Conservation (phyloP, 1,284 basidiomycete genomes). For the Trichosporon coremiiforme region DNA sequence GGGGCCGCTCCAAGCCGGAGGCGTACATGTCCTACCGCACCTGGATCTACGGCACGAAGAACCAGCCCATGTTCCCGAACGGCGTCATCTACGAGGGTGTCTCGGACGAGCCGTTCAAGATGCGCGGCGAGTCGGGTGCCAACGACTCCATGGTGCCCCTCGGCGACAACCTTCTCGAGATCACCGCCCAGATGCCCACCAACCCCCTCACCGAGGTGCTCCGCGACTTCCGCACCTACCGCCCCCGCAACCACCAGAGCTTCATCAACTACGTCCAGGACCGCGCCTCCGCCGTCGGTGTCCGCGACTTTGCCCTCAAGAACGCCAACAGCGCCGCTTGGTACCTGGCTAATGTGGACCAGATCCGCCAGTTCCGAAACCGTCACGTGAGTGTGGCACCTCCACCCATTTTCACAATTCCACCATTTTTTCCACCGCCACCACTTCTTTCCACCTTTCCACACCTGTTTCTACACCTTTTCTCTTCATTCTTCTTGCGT, state of each 20-base stretch:
- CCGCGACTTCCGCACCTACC: slow-evolving; percentile 34
- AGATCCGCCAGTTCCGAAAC: slow-evolving; percentile 35
- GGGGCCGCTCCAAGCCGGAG: slow-evolving; percentile 34
- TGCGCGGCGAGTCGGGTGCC: slow-evolving; percentile 34
- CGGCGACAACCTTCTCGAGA: slow-evolving; percentile 36
- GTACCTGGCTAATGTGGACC: slow-evolving; percentile 34
- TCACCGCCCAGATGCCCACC: slow-evolving; percentile 30
- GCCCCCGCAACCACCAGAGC: slow-evolving; percentile 33
- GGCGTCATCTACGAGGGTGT: slow-evolving; percentile 35
- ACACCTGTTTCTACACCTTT: neutral
- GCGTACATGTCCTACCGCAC: slow-evolving; percentile 29
- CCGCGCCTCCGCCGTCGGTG: slow-evolving; percentile 26
- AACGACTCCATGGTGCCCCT: slow-evolving; percentile 36
- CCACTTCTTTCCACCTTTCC: neutral
- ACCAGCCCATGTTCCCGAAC: slow-evolving; percentile 34
- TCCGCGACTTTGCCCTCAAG: slow-evolving; percentile 30
- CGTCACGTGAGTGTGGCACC: slow-evolving; percentile 29
- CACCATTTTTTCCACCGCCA: neutral
- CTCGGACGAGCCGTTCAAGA: slow-evolving; percentile 31
- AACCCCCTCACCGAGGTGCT: slow-evolving; percentile 34
- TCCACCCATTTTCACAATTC: neutral
- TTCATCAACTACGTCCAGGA: slow-evolving; percentile 34
- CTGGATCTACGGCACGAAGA: slow-evolving; percentile 28
- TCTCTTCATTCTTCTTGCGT: neutral
- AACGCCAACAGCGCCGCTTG: slow-evolving; percentile 27